Evolutionary conservation across 129 eudicot species (phyloP).

Genomic region (Pseudognaphalium luteoalbum): DNA sequence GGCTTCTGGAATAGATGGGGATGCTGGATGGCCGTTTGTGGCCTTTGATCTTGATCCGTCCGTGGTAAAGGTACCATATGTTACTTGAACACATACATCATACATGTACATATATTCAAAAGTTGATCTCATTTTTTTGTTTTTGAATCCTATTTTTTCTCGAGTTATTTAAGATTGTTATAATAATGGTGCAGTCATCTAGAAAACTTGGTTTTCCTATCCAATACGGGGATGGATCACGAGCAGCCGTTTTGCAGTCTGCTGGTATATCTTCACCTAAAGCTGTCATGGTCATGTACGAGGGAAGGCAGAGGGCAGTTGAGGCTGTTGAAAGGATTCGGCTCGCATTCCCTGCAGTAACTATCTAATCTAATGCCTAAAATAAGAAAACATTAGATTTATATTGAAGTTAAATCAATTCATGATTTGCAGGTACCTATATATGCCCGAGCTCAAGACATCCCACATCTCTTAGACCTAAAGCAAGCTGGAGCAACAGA

Average conservation of each 20-base stretch:
- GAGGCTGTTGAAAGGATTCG: slow-evolving; percentile 95
- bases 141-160: background rate
- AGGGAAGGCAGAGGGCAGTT: slow-evolving; percentile 55
- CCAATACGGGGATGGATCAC: slow-evolving; percentile 92
- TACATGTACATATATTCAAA: background rate
- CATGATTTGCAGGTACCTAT: slow-evolving; percentile 61
- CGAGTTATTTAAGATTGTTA: background rate
- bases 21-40: slow-evolving; percentile 88
- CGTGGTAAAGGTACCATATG: slow-evolving; percentile 66
- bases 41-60: slow-evolving; percentile 95
- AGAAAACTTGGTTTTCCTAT: slow-evolving; percentile 86
- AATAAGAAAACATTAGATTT: background rate
- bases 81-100: slow-evolving; percentile 9
- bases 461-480: slow-evolving; percentile 78
- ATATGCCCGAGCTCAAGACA: slow-evolving; percentile 89
- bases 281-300: slow-evolving; percentile 95
- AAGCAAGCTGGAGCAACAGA: slow-evolving; percentile 97
- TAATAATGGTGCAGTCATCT: slow-evolving; percentile 51
- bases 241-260: slow-evolving; percentile 88
- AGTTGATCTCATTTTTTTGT: background rate
- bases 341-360: slow-evolving; percentile 84
- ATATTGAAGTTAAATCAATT: background rate
- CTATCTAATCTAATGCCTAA: background rate
- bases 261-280: slow-evolving; percentile 96
- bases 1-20: slow-evolving; percentile 74